These are phyloP conservation scores for Truncatella angustata DNA, from an alignment of 2,329 filamentous ascomycete species.

Conservation along the genomic window DNA sequence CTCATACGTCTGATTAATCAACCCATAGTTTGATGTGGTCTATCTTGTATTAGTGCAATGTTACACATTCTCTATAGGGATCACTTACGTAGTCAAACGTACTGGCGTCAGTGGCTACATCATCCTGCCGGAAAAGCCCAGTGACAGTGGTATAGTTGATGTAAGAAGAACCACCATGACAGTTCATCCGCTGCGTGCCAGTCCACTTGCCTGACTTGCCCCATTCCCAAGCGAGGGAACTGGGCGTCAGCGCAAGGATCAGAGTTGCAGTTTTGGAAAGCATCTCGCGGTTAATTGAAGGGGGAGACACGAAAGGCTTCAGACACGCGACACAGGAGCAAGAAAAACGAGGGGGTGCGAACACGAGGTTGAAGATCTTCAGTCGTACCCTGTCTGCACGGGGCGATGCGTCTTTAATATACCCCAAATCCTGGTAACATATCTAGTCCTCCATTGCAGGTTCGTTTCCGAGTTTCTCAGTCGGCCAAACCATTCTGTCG, in stretches of 20 bases:
- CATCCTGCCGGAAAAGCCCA: constrained; percentile 65
- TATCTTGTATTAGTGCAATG: constrained; percentile 26
- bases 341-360: not conserved
- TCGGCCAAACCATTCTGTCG: not conserved
- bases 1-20: constrained; percentile 61
- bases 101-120: constrained; percentile 49
- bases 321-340: not conserved
- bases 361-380: not conserved
- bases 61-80: not conserved
- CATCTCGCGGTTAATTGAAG: too few species aligned
- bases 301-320: too few species aligned
- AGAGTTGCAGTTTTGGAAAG: not conserved
- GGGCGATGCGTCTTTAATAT: not conserved
- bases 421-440: not conserved
- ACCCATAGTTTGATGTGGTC: constrained; percentile 62
- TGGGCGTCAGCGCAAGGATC: constrained; percentile 18
- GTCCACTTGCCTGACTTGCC: constrained; percentile 19
- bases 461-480: not conserved
- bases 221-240: constrained; percentile 20
- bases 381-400: not conserved
- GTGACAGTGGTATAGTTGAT: constrained; percentile 60
- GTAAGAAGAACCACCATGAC: constrained; percentile 28
- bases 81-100: constrained; percentile 63
- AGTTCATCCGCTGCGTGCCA: constrained; percentile 13
- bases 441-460: not conserved